phyloP scores from a whole-genome alignment of 495 filamentous ascomycete genomes.

The Cercophora newfieldiana region DNA sequence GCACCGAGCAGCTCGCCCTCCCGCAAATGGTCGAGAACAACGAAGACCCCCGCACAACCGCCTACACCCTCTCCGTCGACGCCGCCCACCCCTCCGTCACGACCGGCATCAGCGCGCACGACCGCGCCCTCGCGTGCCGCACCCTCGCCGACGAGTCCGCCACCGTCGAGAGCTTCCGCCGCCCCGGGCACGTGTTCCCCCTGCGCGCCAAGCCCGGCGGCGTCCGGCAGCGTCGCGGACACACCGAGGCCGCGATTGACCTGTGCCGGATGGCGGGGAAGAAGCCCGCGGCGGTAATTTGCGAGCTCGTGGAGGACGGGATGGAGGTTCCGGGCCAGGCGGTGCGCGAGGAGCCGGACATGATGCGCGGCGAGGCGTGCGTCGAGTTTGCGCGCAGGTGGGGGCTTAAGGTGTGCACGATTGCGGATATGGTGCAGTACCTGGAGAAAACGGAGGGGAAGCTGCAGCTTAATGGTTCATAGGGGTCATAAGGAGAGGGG shows the following conservation, averaged over 20 bases:
- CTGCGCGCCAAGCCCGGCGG: conserved; percentile 79
- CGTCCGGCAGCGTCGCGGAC: conserved; percentile 73
- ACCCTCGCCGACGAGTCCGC: conserved; percentile 69
- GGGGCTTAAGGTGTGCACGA: conserved; percentile 92
- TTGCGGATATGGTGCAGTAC: conserved; percentile 82
- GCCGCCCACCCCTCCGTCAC: conserved; percentile 68
- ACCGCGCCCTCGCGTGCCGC: conserved; percentile 79
- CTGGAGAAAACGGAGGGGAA: conserved; percentile 67
- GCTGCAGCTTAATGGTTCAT: conserved; percentile 42
- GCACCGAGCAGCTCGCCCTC: conserved; percentile 66
- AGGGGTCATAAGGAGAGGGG: conserved; percentile 2
- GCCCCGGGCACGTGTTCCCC: conserved; percentile 91
- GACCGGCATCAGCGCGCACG: conserved; percentile 87
- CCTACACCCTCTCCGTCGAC: conserved; percentile 89
- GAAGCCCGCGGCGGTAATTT: conserved; percentile 74
- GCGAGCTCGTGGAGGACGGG: conserved; percentile 82
- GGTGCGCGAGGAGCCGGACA: conserved; percentile 63
- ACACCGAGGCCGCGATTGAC: conserved; percentile 91
- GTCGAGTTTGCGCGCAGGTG: conserved; percentile 83
- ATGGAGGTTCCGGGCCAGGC: conserved; percentile 58
- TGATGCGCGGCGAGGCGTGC: conserved; percentile 92
- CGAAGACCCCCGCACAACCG: conserved; percentile 83
- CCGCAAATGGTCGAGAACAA: conserved; percentile 87
- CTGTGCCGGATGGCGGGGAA: conserved; percentile 81
- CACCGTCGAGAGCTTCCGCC: conserved; percentile 62